phyloP scores from a whole-genome alignment of 805 yeast species.

The Kuraishia piskuri region DNA sequence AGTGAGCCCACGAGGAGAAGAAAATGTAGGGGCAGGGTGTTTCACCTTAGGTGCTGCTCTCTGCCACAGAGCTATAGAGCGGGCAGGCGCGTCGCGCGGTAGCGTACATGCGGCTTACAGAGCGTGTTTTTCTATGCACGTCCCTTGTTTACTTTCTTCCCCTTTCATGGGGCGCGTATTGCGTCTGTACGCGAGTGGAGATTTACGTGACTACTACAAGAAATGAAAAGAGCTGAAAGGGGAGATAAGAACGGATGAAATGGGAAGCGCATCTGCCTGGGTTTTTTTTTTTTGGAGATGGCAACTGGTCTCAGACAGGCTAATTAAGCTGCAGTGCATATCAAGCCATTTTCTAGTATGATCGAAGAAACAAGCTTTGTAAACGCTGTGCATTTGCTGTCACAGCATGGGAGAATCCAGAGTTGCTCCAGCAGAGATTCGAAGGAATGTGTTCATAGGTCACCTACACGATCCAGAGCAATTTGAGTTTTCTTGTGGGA shows the following conservation, averaged over 20 bases:
- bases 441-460: too few relatives aligned
- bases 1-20: neutral
- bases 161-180: neutral
- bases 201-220: neutral
- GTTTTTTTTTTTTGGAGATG: neutral
- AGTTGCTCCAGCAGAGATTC: too few relatives aligned
- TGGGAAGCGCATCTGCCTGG: neutral
- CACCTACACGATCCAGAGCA: too few relatives aligned
- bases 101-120: neutral
- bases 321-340: neutral
- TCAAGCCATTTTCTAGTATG: neutral
- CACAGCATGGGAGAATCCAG: too few relatives aligned
- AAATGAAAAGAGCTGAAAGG: neutral
- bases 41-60: neutral
- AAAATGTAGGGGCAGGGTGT: neutral
- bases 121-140: neutral
- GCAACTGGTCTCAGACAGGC: neutral
- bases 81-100: neutral
- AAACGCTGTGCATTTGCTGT: neutral
- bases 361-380: neutral
- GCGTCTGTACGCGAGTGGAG: neutral
- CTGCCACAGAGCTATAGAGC: neutral
- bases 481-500: too few relatives aligned
- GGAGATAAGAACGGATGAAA: neutral
- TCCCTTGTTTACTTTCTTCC: neutral